Base-by-base conservation (phyloP, 768 basidiomycete species). In the Daedaleopsis sinensis region DNA sequence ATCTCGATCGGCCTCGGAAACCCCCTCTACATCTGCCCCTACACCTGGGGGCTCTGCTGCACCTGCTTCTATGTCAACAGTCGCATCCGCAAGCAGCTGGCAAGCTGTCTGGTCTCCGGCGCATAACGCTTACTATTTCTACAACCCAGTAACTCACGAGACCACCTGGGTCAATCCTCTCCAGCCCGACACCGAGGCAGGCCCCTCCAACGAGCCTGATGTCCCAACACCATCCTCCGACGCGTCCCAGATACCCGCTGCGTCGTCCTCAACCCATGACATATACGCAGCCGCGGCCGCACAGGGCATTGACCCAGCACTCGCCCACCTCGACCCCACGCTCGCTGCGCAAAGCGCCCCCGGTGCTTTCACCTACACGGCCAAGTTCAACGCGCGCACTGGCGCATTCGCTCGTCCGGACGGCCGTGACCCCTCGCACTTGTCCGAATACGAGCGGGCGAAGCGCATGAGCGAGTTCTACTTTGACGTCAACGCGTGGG, bases 391-490 rank as follows among this genome's bases (percentile, higher is more conserved):
- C 67, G 86, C 90, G 1, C 88, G 90, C 55, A 93, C 92, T 0
- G 92, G 92, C 8, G 79, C 87, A 52, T 93, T 94, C 66, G 74
- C 91, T 11, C 80, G 82, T 18, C 69, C 78, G 4, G 87, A 90
- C 55, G 84, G 82, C 16, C 84, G 92, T 24, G 86, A 90, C 55
- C 91, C 93, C 7, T 75, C 82, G 3, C 91, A 93, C 68, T 72
- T 94, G 54, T 89, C 87, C 18, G 93, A 94, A 70, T 91, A 84
- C 65, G 91, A 93, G 65, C 85, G 92, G 6, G 87, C 86, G 68
- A 86, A 87, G 72, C 83, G 93, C 46, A 94, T 94, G 92, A 92
- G 89, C 78, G 83, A 88, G 69, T 90, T 91, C 67, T 94, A 92
- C 74, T 94, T 94, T 63, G 92, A 94, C 64, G 87, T 92, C 21